phyloP scores from a whole-genome alignment of 305 asterid genomes.

The Fraxinus baroniana region DNA sequence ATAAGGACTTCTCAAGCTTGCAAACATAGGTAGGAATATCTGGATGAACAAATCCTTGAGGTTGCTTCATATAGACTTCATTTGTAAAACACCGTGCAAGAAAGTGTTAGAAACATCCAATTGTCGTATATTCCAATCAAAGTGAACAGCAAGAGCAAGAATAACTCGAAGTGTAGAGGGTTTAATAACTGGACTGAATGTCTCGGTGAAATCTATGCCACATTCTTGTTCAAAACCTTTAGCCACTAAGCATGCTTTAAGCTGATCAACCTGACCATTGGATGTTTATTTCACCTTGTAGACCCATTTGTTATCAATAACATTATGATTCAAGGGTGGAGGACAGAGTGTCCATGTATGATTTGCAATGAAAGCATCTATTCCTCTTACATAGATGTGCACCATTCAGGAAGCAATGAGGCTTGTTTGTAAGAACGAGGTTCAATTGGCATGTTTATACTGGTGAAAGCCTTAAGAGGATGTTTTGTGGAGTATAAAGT shows the following conservation, averaged over 20 bases:
- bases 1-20: neutral
- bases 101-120: neutral
- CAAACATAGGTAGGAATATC: neutral
- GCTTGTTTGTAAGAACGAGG: conserved; percentile 10
- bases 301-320: too few species aligned
- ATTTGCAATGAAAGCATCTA: neutral
- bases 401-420: neutral
- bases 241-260: too few species aligned
- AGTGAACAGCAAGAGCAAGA: neutral
- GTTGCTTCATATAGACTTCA: neutral
- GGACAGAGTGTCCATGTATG: neutral
- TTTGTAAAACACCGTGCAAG: neutral
- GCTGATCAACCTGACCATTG: too few species aligned
- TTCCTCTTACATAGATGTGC: neutral
- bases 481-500: neutral
- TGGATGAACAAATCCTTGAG: neutral
- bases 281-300: too few species aligned
- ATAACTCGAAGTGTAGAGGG: neutral
- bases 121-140: neutral
- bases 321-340: neutral
- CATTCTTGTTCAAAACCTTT: too few species aligned
- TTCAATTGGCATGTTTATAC: neutral
- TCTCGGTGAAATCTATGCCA: too few species aligned
- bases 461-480: neutral
- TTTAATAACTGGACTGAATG: too few species aligned